phyloP scores from a whole-genome alignment of 331 rosid species.

The Quercus tomentella region DNA sequence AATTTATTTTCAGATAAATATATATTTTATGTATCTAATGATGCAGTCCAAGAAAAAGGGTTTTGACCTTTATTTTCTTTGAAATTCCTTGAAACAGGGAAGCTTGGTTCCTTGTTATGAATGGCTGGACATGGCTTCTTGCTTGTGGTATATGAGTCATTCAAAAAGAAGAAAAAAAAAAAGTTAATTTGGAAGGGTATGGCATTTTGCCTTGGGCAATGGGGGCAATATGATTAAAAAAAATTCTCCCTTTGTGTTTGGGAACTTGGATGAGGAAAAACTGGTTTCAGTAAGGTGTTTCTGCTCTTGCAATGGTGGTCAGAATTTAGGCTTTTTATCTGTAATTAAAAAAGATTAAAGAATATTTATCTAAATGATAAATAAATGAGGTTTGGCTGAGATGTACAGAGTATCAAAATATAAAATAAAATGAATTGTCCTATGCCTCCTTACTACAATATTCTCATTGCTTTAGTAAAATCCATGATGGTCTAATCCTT shows the following conservation, averaged over 20 bases:
- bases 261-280: not conserved
- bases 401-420: not conserved
- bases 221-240: not conserved
- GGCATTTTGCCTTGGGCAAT: not conserved
- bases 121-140: not conserved
- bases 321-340: not conserved
- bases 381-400: not conserved
- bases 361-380: not conserved
- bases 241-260: not conserved
- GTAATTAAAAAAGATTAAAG: not conserved
- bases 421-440: not conserved
- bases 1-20: not conserved
- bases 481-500: not conserved
- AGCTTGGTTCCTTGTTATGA: not conserved
- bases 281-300: not conserved
- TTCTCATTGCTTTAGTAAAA: not conserved
- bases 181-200: not conserved
- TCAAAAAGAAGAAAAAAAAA: not conserved
- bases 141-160: not conserved
- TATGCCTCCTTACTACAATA: not conserved
- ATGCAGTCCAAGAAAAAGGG: not conserved
- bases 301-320: not conserved
- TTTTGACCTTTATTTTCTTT: not conserved
- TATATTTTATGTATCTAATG: not conserved
- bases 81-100: not conserved